phyloP scores from a whole-genome alignment of 495 filamentous ascomycete species.

The Tuber brumale region DNA sequence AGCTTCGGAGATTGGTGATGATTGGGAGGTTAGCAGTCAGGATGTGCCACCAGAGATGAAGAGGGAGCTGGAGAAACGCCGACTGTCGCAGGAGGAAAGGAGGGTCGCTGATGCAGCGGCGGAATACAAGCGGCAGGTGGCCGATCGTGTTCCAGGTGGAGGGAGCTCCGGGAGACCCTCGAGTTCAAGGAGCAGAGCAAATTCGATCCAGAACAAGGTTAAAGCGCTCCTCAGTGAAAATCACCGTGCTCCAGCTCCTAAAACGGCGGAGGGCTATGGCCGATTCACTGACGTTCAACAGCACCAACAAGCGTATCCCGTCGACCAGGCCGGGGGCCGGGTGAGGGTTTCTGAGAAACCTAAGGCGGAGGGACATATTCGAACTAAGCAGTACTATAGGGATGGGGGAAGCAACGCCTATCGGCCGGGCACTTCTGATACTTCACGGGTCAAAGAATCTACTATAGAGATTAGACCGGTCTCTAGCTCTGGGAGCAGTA shows the following conservation, averaged over 20 bases:
- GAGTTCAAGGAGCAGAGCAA: conserved; percentile 59
- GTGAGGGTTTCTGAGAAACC: conserved; percentile 18
- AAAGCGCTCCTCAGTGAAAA: conserved; percentile 79
- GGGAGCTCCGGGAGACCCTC: conserved; percentile 46
- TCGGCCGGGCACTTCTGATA: conserved; percentile 5
- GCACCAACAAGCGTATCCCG: conserved; percentile 24
- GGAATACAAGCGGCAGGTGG: conserved; percentile 74
- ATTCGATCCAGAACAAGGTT: conserved; percentile 83
- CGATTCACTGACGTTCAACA: conserved; percentile 58
- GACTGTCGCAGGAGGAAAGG: conserved; percentile 80
- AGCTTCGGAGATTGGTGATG: conserved; percentile 62
- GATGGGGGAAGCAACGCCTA: conserved; percentile 16
- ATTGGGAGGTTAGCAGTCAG: conserved; percentile 56
- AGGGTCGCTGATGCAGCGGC: conserved; percentile 89
- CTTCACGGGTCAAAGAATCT: conserved; percentile 8
- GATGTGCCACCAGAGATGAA: conserved; percentile 83
- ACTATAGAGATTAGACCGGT: conserved; percentile 5
- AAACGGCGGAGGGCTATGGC: conserved; percentile 85
- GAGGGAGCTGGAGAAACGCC: conserved; percentile 77
- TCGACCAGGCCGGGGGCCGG: not conserved
- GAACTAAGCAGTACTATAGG: not conserved
- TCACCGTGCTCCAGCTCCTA: conserved; percentile 52
- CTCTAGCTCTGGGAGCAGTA: conserved; percentile 8
- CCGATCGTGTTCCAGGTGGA: conserved; percentile 52
- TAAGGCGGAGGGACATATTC: conserved; percentile 11